Evolutionary conservation across 176 grass and related monocot species (phyloP), one percentile per base, ranked within the genome.

Genomic region (Tillandsia fasciculata): DNA sequence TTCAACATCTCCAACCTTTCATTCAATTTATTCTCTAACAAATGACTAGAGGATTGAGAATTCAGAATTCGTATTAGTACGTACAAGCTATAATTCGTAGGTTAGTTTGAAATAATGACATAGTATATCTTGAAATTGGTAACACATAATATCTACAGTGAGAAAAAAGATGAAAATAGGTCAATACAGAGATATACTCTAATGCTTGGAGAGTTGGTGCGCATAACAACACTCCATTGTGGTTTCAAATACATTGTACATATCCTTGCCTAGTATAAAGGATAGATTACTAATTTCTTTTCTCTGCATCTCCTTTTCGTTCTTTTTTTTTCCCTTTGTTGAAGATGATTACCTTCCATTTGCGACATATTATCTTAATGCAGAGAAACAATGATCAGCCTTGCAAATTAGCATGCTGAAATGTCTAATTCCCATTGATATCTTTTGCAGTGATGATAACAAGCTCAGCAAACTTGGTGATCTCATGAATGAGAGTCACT

Each of bases 401-500:
- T 56, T 56, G 53, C 53, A 12, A 12, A 56, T 56, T 56, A 56
- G 12, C 15, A 14, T 14, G 3, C 53, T 14, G 6, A n/a, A 56
- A 56, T 56, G 53, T 56, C 13, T 56, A 56, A 13, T 12, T 14
- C 13, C 10, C 12, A 14, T 56, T n/a, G 14, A 56, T 13, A 56
- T 56, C 53, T 56, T 14, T 6, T 69, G 66, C 77, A 97, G 89
- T 26, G 86, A 90, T 3, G 89, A 90, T 77, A 82, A 90, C 47
- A 85, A 77, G 79, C 86, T 97, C 14, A 85, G 78, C 27, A 83
- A 73, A 63, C 84, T 97, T 2, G 89, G 93, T 24, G 82, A 90
- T 69, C 89, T 97, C 65, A 97, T 97, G 93, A 92, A 87, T 33
- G 89, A 90, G 69, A 92, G 86, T 65, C 93, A 92, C 70, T 63